Base-by-base conservation (phyloP, 2,329 filamentous ascomycete species). In the Fusarium secorum region DNA sequence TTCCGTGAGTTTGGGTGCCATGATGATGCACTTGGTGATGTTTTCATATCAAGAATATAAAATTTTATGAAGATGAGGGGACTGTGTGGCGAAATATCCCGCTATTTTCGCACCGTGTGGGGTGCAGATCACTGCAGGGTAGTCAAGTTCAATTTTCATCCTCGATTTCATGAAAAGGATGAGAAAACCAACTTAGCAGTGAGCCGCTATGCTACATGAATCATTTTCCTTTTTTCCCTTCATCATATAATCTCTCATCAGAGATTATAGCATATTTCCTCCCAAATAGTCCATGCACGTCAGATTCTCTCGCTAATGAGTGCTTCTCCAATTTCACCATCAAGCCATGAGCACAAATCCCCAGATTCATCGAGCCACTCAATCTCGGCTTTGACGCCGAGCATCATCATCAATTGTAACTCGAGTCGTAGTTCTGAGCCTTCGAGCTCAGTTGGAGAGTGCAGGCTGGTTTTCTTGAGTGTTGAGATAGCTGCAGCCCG, bases 311-410 rank as follows among this genome's bases (percentile, higher is more conserved):
- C 56, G 20, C 64, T 54, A 8, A 54, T 62, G 8, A 71, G 56
- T 30, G 64, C 51, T 22, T 59, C 38, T 1, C 59, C 60, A 11
- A 89, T 77, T 53, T 81, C 79, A 4, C 69, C 56, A 52, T 89
- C 83, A 7, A 90, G 77, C 87, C 88, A 90, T 1, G 70, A 36
- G 0, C 81, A 79, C 9, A 89, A 73, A 52, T 86, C 81, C 1
- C 87, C 87, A 13, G 80, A 81, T 7, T 87, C 82, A 59, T 92
- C 90, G 11, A 93, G 79, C 22, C 89, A 86, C 75, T 96, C 92
- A 54, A 95, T 93, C 76, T 96, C 93, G 0, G 91, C 91, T 75
- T 95, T 96, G 51, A 90, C 74, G 56, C 91, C 91, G 54, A 95
- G 81, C 81, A 92, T 86, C 24, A 95, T 80, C 92, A 95, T 94